Evolutionary conservation across 129 eudicot species (phyloP).

Genomic region (Saposhnikovia divaricata): DNA sequence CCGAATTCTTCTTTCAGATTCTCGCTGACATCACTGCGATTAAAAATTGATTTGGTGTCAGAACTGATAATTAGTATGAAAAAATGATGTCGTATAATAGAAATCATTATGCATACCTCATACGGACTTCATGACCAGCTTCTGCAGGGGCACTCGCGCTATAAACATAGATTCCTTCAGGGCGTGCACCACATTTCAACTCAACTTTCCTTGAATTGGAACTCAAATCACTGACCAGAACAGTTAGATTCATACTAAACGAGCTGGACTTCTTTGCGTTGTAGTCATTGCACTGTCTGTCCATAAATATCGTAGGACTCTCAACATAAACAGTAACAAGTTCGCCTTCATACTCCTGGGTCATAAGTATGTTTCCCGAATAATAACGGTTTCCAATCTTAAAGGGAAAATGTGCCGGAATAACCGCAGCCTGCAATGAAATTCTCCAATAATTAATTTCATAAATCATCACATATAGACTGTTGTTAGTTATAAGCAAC

Average conservation of each 20-base stretch:
- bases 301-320: background rate
- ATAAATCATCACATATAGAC: background rate
- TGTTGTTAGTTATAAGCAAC: background rate
- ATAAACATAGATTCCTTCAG: background rate
- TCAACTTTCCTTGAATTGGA: background rate
- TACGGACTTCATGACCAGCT: background rate
- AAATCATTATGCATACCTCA: background rate
- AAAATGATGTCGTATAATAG: background rate
- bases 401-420: background rate
- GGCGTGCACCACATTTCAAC: background rate
- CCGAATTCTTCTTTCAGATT: background rate
- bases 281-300: background rate
- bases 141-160: background rate
- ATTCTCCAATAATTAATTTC: background rate
- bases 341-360: background rate
- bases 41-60: background rate
- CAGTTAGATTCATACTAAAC: background rate
- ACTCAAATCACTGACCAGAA: background rate
- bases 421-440: background rate
- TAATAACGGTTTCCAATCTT: background rate
- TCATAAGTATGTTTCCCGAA: background rate
- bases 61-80: background rate
- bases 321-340: background rate
- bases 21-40: background rate
- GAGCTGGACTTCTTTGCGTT: background rate